Conservation (phyloP, 768 basidiomycete genomes). For the Suillus clintonianus region DNA sequence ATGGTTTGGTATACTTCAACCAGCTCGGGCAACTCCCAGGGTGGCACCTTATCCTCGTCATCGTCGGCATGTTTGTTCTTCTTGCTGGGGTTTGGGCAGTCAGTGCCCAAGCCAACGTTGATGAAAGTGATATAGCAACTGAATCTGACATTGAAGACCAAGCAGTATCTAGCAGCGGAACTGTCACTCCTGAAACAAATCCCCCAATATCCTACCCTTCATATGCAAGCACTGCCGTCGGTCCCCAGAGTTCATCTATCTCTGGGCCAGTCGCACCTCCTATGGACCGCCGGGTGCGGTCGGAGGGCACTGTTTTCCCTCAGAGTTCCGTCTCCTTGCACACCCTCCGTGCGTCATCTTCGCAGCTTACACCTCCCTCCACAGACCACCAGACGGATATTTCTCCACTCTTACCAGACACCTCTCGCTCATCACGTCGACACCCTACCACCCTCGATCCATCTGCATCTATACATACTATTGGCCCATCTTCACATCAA, state of each 20-base stretch:
- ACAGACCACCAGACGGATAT: background rate
- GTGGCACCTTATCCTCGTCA: constrained; percentile 73
- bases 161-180: background rate
- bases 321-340: constrained; percentile 9
- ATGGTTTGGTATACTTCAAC: constrained; percentile 87
- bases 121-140: constrained; percentile 38
- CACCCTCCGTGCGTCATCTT: background rate
- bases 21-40: constrained; percentile 74
- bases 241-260: constrained; percentile 30
- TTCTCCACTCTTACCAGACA: background rate
- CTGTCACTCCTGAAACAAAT: background rate
- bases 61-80: constrained; percentile 73
- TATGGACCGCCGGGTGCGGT: constrained; percentile 13
- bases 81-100: constrained; percentile 91
- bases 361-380: background rate
- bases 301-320: constrained; percentile 5
- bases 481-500: constrained; percentile 6
- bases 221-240: constrained; percentile 20
- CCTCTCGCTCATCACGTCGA: constrained; percentile 4
- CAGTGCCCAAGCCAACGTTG: constrained; percentile 64
- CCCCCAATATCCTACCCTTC: too few species aligned
- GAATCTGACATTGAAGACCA: constrained; percentile 4
- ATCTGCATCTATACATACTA: background rate
- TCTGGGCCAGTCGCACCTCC: constrained; percentile 5
- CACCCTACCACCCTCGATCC: background rate